Base-by-base conservation (phyloP, 768 basidiomycete species). In the Nidularia sp. region DNA sequence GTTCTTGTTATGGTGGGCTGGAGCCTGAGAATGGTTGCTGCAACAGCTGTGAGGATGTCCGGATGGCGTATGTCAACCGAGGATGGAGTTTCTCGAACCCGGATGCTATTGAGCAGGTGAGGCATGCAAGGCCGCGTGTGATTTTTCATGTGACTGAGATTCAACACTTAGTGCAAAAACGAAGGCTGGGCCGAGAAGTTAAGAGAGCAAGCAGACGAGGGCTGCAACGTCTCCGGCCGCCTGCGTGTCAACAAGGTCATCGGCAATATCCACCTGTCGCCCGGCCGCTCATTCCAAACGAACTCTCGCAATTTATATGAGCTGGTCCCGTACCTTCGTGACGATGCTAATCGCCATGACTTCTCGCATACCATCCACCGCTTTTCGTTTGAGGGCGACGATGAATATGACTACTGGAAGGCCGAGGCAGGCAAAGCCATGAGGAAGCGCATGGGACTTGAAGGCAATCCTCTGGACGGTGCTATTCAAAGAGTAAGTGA, bases 171-270 rank as follows among this genome's bases (percentile, higher is more conserved):
- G 93, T 99, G 97, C 67, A 81, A 86, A 46, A 70, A 87, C 55
- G 97, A 99, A 71, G 91, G 93, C 33, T 99, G 96, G 96, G 80
- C 90, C 25, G 93, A 96, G 4, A 94, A 89, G 66, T 80, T 99
- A 56, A 85, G 85, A 69, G 90, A 94, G 32, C 96, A 98, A 66
- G 84, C 93, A 4, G 80, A 84, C 48, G 97, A 99, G 61, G 97
- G 97, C 0, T 99, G 97, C 76, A 95, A 93, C 67, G 76, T 98
- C 55, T 83, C 86, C 22, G 97, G 97, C 43, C 85, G 86, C 50
- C 82, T 99, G 54, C 89, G 88, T 51, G 92, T 98, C 51, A 98
- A 98, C 81, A 97, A 98, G 70, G 96, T 98, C 57, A 81, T 93
- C 57, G 94, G 96, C 51, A 97, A 92, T 70, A 89, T 98, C 66